Evolutionary conservation across 2,329 filamentous ascomycete species (phyloP).

Genomic region (Aspergillus pseudotamarii): DNA sequence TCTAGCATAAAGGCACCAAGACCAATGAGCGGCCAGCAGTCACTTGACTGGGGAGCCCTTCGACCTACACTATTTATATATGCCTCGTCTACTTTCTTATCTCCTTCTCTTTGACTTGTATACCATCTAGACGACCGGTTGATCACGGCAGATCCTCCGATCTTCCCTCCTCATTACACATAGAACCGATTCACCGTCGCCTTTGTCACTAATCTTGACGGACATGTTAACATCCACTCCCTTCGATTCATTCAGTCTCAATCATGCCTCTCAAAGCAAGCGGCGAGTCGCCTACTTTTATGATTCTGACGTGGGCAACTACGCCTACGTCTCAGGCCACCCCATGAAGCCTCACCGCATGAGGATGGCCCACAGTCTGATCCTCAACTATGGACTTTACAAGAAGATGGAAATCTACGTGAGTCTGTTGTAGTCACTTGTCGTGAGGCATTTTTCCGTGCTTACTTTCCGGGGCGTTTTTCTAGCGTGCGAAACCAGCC

Average conservation of each 20-base stretch:
- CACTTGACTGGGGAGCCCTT: conserved; percentile 1
- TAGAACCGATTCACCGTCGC: background rate
- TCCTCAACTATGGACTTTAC: conserved; percentile 73
- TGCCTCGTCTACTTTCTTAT: background rate
- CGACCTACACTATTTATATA: conserved; percentile 2
- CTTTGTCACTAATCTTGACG: background rate
- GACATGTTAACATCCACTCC: background rate
- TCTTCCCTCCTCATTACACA: background rate
- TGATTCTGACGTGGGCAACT: conserved; percentile 97
- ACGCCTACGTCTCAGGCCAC: conserved; percentile 82
- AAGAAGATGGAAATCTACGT: conserved; percentile 74
- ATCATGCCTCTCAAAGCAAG: background rate
- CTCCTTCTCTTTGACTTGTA: background rate
- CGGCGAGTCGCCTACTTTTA: conserved; percentile 98
- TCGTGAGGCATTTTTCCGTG: background rate
- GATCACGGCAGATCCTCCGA: background rate
- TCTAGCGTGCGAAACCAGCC: conserved; percentile 75
- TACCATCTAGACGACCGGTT: background rate
- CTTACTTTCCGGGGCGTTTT: conserved; percentile 22
- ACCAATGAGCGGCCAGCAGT: background rate
- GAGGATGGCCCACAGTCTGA: conserved; percentile 66
- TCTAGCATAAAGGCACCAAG: background rate
- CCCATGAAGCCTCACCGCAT: conserved; percentile 71
- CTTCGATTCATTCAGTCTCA: background rate
- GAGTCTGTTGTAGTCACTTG: conserved; percentile 30